phyloP scores from a whole-genome alignment of 805 yeast species.

The Metschnikowia santaceciliae region DNA sequence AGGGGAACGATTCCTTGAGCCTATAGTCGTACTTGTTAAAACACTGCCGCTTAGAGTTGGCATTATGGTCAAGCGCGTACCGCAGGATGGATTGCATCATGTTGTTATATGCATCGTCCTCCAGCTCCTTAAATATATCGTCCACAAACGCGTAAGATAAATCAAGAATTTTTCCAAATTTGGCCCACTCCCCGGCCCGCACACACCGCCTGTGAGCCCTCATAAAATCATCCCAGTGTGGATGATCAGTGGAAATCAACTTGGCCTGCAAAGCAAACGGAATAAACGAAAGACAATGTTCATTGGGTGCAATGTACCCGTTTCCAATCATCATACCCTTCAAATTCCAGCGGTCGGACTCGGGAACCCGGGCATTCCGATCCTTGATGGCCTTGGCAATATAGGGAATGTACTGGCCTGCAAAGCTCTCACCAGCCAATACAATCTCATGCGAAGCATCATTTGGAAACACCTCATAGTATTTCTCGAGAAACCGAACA shows the following conservation, averaged over 20 bases:
- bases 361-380: conserved; percentile 31
- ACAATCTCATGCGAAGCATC: conserved; percentile 60
- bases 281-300: conserved; percentile 75
- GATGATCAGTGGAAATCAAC: conserved; percentile 43
- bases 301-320: conserved; percentile 90
- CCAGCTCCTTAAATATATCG: conserved; percentile 1
- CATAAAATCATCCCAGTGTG: conserved; percentile 39
- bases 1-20: conserved; percentile 67
- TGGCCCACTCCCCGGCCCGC: conserved; percentile 34
- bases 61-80: conserved; percentile 25
- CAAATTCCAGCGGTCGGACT: conserved; percentile 35
- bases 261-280: conserved; percentile 65
- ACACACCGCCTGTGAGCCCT: conserved; percentile 59
- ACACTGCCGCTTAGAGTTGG: conserved; percentile 48
- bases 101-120: conserved; percentile 38
- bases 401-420: conserved; percentile 95
- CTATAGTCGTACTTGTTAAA: conserved; percentile 80
- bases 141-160: background rate
- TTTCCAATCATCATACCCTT: conserved; percentile 79
- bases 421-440: conserved; percentile 93
- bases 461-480: conserved; percentile 69
- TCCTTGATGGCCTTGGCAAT: conserved; percentile 61
- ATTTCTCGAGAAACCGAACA: conserved; percentile 59
- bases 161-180: conserved; percentile 19
- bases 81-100: conserved; percentile 39